Conservation (phyloP, 1,284 basidiomycete genomes). For the Moesziomyces parantarcticus region DNA sequence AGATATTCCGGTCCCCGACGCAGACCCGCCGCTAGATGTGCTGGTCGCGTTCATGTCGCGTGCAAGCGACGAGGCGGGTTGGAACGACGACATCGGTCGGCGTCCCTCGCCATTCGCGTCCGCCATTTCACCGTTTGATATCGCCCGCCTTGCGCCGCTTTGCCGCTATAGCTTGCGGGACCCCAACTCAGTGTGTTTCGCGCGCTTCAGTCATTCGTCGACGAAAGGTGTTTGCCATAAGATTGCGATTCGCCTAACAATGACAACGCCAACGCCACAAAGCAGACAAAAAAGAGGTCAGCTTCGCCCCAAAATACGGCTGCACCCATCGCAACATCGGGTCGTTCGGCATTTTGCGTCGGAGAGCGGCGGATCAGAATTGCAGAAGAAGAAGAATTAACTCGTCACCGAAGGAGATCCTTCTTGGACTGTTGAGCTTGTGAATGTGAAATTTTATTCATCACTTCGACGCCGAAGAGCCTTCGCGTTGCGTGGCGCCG, state of each 20-base stretch:
- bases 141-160: too few relatives aligned
- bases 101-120: slow-evolving; percentile 1
- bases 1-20: not conserved
- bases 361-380: slow-evolving; percentile 31
- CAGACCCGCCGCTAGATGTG: not conserved
- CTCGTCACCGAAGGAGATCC: slow-evolving; percentile 33
- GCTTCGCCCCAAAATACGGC: too few relatives aligned
- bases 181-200: too few relatives aligned
- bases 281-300: too few relatives aligned
- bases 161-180: too few relatives aligned
- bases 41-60: slow-evolving; percentile 14
- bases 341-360: too few relatives aligned
- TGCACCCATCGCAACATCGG: not conserved
- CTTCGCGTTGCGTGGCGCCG: not conserved
- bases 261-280: too few relatives aligned
- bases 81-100: slow-evolving; percentile 42
- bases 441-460: slow-evolving; percentile 54
- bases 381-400: slow-evolving; percentile 56
- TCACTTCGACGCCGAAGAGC: slow-evolving; percentile 12
- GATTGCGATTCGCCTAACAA: too few relatives aligned
- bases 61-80: slow-evolving; percentile 34
- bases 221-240: too few relatives aligned
- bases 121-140: too few relatives aligned
- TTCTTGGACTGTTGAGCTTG: slow-evolving; percentile 57
- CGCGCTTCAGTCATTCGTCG: too few relatives aligned